A percentile compares a stretch with the other conserved stretches of the same genome.
These are phyloP conservation scores for Avena sativa DNA, from an alignment of 176 grass and related monocot species.

Conservation along the genomic window DNA sequence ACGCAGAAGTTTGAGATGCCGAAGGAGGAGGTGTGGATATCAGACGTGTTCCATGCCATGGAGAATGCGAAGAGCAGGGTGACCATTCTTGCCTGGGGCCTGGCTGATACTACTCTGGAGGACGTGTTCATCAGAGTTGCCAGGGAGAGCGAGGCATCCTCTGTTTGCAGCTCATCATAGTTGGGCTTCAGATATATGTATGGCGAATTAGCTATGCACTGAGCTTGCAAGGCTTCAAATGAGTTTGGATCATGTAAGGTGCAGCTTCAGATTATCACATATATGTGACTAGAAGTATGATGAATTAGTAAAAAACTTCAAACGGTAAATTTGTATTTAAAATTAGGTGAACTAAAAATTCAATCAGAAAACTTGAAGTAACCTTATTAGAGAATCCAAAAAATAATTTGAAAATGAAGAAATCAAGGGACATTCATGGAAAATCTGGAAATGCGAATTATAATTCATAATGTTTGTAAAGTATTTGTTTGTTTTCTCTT, in stretches of 20 bases:
- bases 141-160: constrained; percentile 30
- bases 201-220: background rate
- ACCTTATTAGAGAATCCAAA: background rate
- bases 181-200: background rate
- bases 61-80: constrained; percentile 36
- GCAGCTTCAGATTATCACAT: background rate
- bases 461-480: background rate
- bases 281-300: background rate
- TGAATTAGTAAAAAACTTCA: background rate
- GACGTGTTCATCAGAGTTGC: constrained; percentile 59
- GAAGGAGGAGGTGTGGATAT: constrained; percentile 48
- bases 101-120: constrained; percentile 52
- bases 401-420: background rate
- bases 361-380: background rate
- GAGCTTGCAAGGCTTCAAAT: constrained; percentile 16
- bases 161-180: constrained; percentile 10
- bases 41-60: constrained; percentile 47
- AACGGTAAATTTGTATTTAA: background rate
- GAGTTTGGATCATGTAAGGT: background rate
- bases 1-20: constrained; percentile 66
- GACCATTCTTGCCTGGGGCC: constrained; percentile 46
- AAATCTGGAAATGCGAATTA: background rate
- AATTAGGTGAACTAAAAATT: background rate
- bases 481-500: background rate
- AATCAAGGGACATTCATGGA: background rate